These are phyloP conservation scores for Fusarium sulawesiense DNA, from an alignment of 2,329 filamentous ascomycete genomes.

Conservation along the genomic window DNA sequence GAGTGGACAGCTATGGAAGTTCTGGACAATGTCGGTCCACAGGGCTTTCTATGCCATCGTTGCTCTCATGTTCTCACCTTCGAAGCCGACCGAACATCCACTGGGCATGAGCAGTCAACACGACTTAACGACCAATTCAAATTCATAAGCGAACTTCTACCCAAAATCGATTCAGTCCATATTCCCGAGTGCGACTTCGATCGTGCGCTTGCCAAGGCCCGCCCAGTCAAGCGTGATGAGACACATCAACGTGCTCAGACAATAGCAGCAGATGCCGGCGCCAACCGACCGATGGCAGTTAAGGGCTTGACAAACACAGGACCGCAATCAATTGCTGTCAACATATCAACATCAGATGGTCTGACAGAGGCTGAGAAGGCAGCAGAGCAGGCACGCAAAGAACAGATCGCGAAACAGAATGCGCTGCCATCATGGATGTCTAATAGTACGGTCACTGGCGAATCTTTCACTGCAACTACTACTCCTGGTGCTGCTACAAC, in stretches of 20 bases:
- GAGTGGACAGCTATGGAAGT: constrained; percentile 94
- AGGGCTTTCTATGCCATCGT: constrained; percentile 84
- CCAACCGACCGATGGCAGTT: constrained; percentile 73
- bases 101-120: constrained; percentile 78
- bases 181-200: constrained; percentile 82
- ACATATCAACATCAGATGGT: constrained; percentile 73
- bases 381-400: constrained; percentile 72
- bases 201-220: constrained; percentile 70
- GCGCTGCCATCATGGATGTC: constrained; percentile 78
- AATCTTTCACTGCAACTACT: constrained; percentile 62
- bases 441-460: constrained; percentile 74
- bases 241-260: constrained; percentile 73
- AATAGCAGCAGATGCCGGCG: constrained; percentile 64
- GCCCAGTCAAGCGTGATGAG: constrained; percentile 74
- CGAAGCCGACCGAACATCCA: constrained; percentile 74
- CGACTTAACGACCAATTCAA: constrained; percentile 82
- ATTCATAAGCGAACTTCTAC: constrained; percentile 80
- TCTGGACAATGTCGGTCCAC: constrained; percentile 76
- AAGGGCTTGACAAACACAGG: constrained; percentile 74
- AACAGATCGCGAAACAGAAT: constrained; percentile 75
- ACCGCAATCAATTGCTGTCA: constrained; percentile 76
- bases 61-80: constrained; percentile 75
- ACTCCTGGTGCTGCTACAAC: constrained; percentile 23
- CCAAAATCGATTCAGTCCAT: constrained; percentile 78
- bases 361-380: constrained; percentile 74